Base-by-base conservation (phyloP, 73 alveolate species). In the Halteria grandinella region DNA sequence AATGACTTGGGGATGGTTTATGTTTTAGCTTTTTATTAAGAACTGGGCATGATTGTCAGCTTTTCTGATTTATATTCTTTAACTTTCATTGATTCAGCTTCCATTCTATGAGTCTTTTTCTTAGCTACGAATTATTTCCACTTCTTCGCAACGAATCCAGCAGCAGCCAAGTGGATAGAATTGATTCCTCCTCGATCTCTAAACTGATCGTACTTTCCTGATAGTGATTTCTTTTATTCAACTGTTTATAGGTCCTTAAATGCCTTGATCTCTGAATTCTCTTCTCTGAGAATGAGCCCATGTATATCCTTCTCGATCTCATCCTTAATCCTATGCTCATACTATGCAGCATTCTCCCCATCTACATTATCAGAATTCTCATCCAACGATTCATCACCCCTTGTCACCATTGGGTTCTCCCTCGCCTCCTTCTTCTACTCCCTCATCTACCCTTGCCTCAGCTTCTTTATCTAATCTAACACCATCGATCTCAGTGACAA, bases 101-200 rank as follows among this genome's bases (percentile, higher is more conserved):
- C n/a, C n/a, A n/a, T n/a, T n/a, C n/a, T n/a, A n/a, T n/a, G n/a
- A n/a, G n/a, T n/a, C n/a, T 60, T 60, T 40, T 59, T 60, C 34
- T 60, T 60, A 6, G 77, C 77, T 40, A 60, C 77, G 10, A 60
- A 55, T 21, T 60, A 60, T 40, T 21, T 60, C 77, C 37, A 40
- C 21, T 60, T 55, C 37, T 60, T 60, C 37, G 43, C 37, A 18
- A 59, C 77, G 10, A 60, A 55, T 40, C 43, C 77, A 8, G 77
- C 77, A 15, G 77, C 77, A 11, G 77, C 77, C 24, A 40, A 49
- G 34, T 60, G 77, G 7, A 60, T 8, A 3, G 77, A 60, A 37
- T 55, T 60, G 28, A 60, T 40, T 14, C 43, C 37, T n/a, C 43
- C 28, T 6, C 43, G 60, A 12, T 60, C 10, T 39, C 15, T 39